Base-by-base conservation (phyloP, 2,329 filamentous ascomycete genomes). In the Bisporella sp. region DNA sequence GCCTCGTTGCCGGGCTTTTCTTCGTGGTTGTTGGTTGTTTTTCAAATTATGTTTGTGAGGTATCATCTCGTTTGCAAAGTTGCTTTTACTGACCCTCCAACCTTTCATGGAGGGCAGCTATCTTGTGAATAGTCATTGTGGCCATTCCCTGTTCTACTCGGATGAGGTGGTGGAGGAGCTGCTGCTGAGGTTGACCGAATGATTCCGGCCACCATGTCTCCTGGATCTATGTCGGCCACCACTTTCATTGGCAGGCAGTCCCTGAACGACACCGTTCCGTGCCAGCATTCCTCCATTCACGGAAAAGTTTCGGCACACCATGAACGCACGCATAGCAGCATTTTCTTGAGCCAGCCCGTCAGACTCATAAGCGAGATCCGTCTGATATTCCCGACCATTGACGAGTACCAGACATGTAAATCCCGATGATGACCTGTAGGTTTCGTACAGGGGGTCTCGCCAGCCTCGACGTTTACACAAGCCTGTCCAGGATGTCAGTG, bases 281-380 rank as follows among this genome's bases (percentile, higher is more conserved):
- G 81, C 81, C 56, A 84, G 74, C 89, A 95, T 96, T 66, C 92
- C 92, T 62, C 95, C 90, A 67, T 96, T 96, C 69, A 95, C 88
- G 50, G 89, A 95, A 72, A 96, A 96, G 76, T 96, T 96, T 57
- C 90, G 86, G 76, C 92, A 96, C 59, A 96, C 93, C 82, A 96
- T 92, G 71, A 96, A 97, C 51, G 92, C 92, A 55, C 90, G 87
- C 81, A 95, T 95, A 54, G 92, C 92, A 30, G 92, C 92, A 63
- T 92, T 93, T 69, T 97, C 91, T 65, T 90, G 88, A 44, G 92
- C 92, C 58, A 95, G 76, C 45, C 80, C 75, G 66, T 92, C 87
- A 55, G 85, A 87, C 66, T 87, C 83, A 72, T 93, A 95, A 57
- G 85, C 80, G 37, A 87, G 79, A 68, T 96, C 90, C 41, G 91